phyloP scores from a whole-genome alignment of 768 basidiomycete genomes.

The Phylloporus sp. region DNA sequence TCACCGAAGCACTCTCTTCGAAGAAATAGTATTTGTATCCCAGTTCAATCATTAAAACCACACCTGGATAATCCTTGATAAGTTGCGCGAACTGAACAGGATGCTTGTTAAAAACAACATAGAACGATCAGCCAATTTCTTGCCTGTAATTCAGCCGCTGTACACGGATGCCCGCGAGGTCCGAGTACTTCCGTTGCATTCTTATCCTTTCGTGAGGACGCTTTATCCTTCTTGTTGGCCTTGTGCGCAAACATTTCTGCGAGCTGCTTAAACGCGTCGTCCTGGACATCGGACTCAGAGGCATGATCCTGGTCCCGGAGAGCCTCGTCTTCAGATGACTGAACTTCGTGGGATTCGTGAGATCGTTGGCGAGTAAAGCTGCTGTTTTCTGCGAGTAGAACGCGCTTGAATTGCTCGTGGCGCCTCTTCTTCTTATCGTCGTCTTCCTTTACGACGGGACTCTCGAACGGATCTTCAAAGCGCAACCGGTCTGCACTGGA shows the following conservation, averaged over 20 bases:
- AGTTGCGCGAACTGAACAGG: slow-evolving; percentile 36
- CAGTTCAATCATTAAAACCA: slow-evolving; percentile 73
- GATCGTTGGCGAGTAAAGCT: slow-evolving; percentile 26
- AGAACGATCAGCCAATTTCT: slow-evolving; percentile 12
- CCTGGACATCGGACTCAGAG: slow-evolving; percentile 39
- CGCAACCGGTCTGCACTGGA: slow-evolving; percentile 41
- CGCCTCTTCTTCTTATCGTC: slow-evolving; percentile 46
- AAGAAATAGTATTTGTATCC: slow-evolving; percentile 86
- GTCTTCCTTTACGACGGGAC: slow-evolving; percentile 9
- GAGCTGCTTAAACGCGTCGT: slow-evolving; percentile 45
- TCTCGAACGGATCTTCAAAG: slow-evolving; percentile 33
- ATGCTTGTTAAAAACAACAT: not conserved
- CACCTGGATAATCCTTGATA: slow-evolving; percentile 61
- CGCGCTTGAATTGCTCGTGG: slow-evolving; percentile 48
- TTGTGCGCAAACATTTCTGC: slow-evolving; percentile 44
- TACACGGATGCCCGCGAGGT: slow-evolving; percentile 67
- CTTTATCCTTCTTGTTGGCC: slow-evolving; percentile 36
- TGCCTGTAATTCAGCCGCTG: slow-evolving; percentile 73
- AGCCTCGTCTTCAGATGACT: slow-evolving; percentile 22
- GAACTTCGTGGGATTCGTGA: slow-evolving; percentile 9
- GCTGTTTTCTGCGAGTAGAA: slow-evolving; percentile 47
- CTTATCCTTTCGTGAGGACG: slow-evolving; percentile 28
- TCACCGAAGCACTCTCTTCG: slow-evolving; percentile 77
- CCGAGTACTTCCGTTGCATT: slow-evolving; percentile 45
- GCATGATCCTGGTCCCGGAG: slow-evolving; percentile 24